Evolutionary conservation across 495 filamentous ascomycete genomes (phyloP).

Genomic region (Pyrenopolyporus hunteri): DNA sequence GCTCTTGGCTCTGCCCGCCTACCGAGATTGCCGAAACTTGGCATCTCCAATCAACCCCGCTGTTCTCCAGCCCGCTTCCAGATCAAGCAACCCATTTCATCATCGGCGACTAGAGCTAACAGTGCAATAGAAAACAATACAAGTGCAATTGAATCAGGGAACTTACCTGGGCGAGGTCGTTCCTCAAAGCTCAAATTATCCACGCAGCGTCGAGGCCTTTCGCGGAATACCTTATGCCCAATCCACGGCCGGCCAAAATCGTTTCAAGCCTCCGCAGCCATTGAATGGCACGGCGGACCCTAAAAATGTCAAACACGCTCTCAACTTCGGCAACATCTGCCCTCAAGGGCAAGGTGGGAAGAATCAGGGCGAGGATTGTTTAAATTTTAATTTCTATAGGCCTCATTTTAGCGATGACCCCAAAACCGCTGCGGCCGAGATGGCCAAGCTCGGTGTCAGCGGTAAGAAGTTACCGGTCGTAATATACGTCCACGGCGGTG

Average conservation of each 20-base stretch:
- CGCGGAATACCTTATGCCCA: conserved; percentile 67
- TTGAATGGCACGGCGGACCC: conserved; percentile 36
- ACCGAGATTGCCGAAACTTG: conserved; percentile 16
- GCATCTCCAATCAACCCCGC: conserved; percentile 26
- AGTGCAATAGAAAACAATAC: conserved; percentile 35
- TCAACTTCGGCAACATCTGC: conserved; percentile 51
- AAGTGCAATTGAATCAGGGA: conserved; percentile 56
- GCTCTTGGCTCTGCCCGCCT: too few species aligned
- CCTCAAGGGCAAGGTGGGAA: conserved; percentile 41
- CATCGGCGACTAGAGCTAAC: conserved; percentile 18
- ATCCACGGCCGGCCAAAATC: conserved; percentile 59
- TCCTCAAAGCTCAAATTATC: conserved; percentile 43
- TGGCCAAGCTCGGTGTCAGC: conserved; percentile 29
- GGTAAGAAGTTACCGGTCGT: conserved; percentile 60
- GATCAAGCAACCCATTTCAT: not conserved
- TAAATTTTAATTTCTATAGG: conserved; percentile 58
- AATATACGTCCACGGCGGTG: conserved; percentile 63
- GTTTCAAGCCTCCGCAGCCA: conserved; percentile 60
- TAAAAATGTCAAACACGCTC: conserved; percentile 46
- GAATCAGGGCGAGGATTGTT: conserved; percentile 56
- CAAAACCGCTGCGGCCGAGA: conserved; percentile 33
- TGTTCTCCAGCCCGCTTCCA: not conserved
- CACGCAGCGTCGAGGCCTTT: conserved; percentile 61
- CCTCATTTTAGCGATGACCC: conserved; percentile 42
- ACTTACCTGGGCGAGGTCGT: conserved; percentile 58